A percentile compares a stretch with the other conserved stretches of the same genome.
Conservation (phyloP, 1,139 yeast genomes). For the Suhomyces bolitotheri region DNA sequence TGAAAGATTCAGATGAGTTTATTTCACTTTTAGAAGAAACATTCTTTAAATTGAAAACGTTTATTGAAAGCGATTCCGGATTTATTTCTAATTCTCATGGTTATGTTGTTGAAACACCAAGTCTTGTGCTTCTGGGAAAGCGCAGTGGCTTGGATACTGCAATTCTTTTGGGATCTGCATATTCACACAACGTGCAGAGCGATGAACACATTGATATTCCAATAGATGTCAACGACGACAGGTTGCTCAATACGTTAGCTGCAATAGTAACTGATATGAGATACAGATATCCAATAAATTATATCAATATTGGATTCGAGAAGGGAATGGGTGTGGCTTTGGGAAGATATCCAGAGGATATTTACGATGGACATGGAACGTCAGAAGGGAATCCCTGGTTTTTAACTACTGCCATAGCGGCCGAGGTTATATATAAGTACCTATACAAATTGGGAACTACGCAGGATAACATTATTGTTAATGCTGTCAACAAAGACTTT, state of each 20-base stretch:
- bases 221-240: conserved; percentile 56
- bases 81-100: conserved; percentile 45
- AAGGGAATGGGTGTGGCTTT: conserved; percentile 62
- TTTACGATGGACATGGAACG: conserved; percentile 75
- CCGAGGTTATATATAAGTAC: conserved; percentile 54
- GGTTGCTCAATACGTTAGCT: conserved; percentile 58
- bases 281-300: conserved; percentile 73
- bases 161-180: conserved; percentile 64
- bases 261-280: conserved; percentile 68
- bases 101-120: conserved; percentile 71
- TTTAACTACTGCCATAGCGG: conserved; percentile 77
- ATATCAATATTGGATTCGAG: conserved; percentile 35
- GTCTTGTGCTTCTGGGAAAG: conserved; percentile 32
- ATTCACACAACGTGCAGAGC: conserved; percentile 56
- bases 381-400: conserved; percentile 96
- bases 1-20: conserved; percentile 36
- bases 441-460: conserved; percentile 28
- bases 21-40: conserved; percentile 12
- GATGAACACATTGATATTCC: conserved; percentile 46
- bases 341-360: conserved; percentile 93
- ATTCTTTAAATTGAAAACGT: conserved; percentile 34
- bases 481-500: conserved; percentile 29
- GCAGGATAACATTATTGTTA: conserved; percentile 28
- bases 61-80: conserved; percentile 45
- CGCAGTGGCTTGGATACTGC: conserved; percentile 84